Evolutionary conservation across 2,329 filamentous ascomycete genomes (phyloP).

Genomic region (Penicillium sp.): DNA sequence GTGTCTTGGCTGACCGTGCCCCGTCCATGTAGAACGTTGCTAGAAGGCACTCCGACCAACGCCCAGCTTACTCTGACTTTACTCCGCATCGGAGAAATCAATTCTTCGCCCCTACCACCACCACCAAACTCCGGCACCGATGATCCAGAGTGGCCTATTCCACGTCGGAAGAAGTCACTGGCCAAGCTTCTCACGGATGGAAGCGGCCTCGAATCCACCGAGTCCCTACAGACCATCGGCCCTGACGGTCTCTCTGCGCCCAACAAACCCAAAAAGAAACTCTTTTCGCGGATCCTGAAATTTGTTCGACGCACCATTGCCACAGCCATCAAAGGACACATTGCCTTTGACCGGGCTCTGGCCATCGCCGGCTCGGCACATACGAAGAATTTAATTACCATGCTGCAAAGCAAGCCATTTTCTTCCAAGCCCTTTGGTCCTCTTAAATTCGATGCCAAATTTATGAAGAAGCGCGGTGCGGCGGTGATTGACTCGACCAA

Average conservation of each 20-base stretch:
- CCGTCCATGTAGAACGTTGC: constrained; percentile 48
- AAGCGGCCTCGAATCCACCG: constrained; percentile 41
- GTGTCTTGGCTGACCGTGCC: constrained; percentile 7
- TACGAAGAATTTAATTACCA: constrained; percentile 67
- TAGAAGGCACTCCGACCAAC: constrained; percentile 79
- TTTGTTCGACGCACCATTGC: constrained; percentile 66
- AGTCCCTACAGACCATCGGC: neutral
- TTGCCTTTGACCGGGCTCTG: constrained; percentile 66
- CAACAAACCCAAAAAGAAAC: constrained; percentile 30
- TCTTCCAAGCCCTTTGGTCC: constrained; percentile 54
- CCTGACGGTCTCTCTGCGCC: constrained; percentile 1
- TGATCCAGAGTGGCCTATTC: constrained; percentile 21
- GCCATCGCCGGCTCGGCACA: constrained; percentile 57
- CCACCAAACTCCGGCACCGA: constrained; percentile 44
- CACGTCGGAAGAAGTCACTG: constrained; percentile 43
- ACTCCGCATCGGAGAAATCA: constrained; percentile 73
- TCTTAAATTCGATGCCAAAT: constrained; percentile 68
- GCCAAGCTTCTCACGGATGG: constrained; percentile 52
- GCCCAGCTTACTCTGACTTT: constrained; percentile 77
- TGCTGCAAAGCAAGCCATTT: constrained; percentile 49
- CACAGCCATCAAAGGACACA: constrained; percentile 63
- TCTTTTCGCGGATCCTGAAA: constrained; percentile 49
- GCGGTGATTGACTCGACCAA: constrained; percentile 54
- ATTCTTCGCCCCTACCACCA: constrained; percentile 70
- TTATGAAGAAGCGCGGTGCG: constrained; percentile 64